Evolutionary conservation across 2,329 filamentous ascomycete species (phyloP), one percentile per base, ranked within the genome.

Genomic region (Scorias spongiosa): DNA sequence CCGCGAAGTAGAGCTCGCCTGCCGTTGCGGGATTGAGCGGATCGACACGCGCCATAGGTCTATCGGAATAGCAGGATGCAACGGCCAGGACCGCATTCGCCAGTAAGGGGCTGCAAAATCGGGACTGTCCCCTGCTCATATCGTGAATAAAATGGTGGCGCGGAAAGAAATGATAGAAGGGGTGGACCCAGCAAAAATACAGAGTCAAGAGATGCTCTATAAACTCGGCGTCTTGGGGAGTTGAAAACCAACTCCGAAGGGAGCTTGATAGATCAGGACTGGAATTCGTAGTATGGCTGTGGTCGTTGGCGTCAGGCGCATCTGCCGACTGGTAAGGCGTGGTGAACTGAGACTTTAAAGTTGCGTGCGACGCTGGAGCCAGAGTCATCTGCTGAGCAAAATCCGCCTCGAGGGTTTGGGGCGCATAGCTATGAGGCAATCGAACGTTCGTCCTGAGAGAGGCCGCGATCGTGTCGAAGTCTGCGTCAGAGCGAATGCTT

Each of bases 1-100:
- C 81, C 42, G 75, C 74, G 59, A 84, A 86, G 61, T 85, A 87
- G 56, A 83, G 75, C 48, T 85, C 78, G 4, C 82, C 81, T 1
- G 80, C 78, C 0, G 78, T 77, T 45, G 73, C 72, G 2, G 78
- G 71, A 53, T 83, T 73, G 50, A 68, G 64, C 0, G 76, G 71
- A 45, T 79, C 70, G n/a, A 71, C 73, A 34, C 80, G 73, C 10
- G 78, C 80, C 54, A 71, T 71, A 14, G 74, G 72, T 30, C 78
- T 74, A 42, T 72, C 76, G 1, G 81, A 84, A 46, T 61, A 63
- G 43, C 60, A 55, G 39, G 58, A 63, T 5, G 56, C 59, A 34
- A 61, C 52, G 5, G 58, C 50, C 8, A 60, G 46, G 15, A 63
- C 49, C n/a, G 57, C 57, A 40, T 62, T 60, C 29, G 61, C 54